Evolutionary conservation across 2,329 filamentous ascomycete species (phyloP), one percentile per base, ranked within the genome.

Genomic region (Epichloe uncinata): DNA sequence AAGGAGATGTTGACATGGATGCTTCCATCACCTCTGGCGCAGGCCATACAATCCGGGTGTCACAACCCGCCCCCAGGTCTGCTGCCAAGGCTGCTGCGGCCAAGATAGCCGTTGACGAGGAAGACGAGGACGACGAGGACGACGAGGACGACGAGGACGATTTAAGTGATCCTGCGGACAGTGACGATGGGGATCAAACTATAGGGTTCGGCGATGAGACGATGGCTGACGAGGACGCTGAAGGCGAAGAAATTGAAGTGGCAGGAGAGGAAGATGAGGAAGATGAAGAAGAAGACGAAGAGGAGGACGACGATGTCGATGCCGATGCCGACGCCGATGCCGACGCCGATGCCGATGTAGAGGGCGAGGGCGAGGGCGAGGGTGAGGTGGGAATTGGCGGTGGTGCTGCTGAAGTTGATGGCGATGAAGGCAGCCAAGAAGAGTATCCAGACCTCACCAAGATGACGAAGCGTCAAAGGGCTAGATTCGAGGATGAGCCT

Each of bases 401-500:
- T 4, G 62, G 62, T 36, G 65, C 60, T 5, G 65, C 60, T 5
- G 69, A 66, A 11, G 61, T 63, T 4, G 70, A 70, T 34, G 73
- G 69, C 49, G 71, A 72, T 11, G 69, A 62, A 4, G 72, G 68
- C 51, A 76, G 72, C 57, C 67, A 68, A 36, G 74, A 64, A 5
- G 76, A 69, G 41, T 73, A 74, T 4, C 75, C 73, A 0, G 75
- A 80, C 56, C 61, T 80, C 36, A 69, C 74, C 36, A 78, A 78
- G 63, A 77, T 81, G 74, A 81, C 78, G 4, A 77, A 77, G 57
- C 70, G 78, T 20, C 78, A 81, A 58, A 69, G 78, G 38, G 78
- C 78, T 26, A 71, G 77, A 15, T 79, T 81, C 47, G 77, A 78
- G 48, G 77, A 79, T 37, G 71, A 64, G 55, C 72, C 68, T 42